Evolutionary conservation across 805 yeast species (phyloP).

Genomic region (Zygosaccharomyces kombuchaensis): DNA sequence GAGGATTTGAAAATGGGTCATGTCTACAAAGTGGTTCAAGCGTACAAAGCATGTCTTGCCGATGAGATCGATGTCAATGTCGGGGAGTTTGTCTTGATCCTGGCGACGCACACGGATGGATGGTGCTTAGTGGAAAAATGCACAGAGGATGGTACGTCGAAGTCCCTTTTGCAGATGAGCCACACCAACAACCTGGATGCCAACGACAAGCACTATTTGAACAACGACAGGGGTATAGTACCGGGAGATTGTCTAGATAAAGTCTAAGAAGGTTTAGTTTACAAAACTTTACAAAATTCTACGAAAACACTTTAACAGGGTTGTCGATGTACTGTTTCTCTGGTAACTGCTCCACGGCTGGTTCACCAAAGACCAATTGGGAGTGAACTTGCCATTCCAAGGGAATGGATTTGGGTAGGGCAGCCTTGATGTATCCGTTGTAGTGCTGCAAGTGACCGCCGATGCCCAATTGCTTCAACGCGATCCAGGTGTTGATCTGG

Average conservation of each 20-base stretch:
- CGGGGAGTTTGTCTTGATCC: slow-evolving; percentile 35
- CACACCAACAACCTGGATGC: slow-evolving; percentile 1
- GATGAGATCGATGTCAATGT: slow-evolving; percentile 35
- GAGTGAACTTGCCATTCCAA: slow-evolving; percentile 43
- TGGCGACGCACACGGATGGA: slow-evolving; percentile 42
- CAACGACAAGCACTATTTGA: slow-evolving; percentile 29
- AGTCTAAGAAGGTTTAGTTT: background rate
- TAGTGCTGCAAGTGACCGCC: slow-evolving; percentile 54
- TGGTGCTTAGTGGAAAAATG: slow-evolving; percentile 43
- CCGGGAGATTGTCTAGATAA: slow-evolving; percentile 37
- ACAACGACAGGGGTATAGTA: slow-evolving; percentile 39
- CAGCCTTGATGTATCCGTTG: slow-evolving; percentile 42
- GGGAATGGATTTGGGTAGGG: slow-evolving; percentile 39
- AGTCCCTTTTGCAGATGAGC: slow-evolving; percentile 2
- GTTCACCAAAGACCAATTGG: slow-evolving; percentile 49
- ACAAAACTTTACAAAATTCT: slow-evolving; percentile 1
- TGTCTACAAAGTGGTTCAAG: slow-evolving; percentile 20
- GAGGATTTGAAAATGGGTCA: slow-evolving; percentile 8
- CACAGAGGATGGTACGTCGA: slow-evolving; percentile 20
- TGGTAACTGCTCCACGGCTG: slow-evolving; percentile 33
- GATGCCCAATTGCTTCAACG: slow-evolving; percentile 41
- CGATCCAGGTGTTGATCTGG: slow-evolving; percentile 48
- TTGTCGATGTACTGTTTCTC: slow-evolving; percentile 42
- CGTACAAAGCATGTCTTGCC: slow-evolving; percentile 33
- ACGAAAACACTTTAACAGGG: slow-evolving; percentile 38